These are phyloP conservation scores for Malus sieversii DNA, from an alignment of 306 rosid species.

Conservation along the genomic window DNA sequence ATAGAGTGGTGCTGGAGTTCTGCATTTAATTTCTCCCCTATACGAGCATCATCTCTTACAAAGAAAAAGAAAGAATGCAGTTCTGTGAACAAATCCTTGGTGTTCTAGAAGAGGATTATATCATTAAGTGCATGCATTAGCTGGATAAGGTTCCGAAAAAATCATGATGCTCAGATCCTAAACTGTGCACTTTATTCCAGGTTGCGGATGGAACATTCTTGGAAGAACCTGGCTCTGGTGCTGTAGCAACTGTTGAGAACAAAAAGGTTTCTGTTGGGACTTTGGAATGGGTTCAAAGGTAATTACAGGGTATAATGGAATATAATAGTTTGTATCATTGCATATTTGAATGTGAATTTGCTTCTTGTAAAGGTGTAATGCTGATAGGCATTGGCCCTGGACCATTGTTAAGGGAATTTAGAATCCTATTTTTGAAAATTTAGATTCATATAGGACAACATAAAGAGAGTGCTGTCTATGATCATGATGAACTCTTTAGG, in stretches of 20 bases:
- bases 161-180: not conserved
- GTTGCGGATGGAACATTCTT: conserved; percentile 74
- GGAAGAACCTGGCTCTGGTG: conserved; percentile 99
- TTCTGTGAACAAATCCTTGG: not conserved
- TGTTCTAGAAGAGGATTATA: not conserved
- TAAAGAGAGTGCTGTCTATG: not conserved
- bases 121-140: not conserved
- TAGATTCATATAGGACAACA: not conserved
- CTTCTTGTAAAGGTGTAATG: not conserved
- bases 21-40: not conserved
- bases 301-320: not conserved
- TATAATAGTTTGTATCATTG: not conserved
- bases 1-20: not conserved
- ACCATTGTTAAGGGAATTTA: not conserved
- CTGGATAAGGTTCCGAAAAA: not conserved
- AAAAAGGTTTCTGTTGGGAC: conserved; percentile 82
- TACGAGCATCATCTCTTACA: not conserved
- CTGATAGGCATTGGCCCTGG: not conserved
- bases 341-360: not conserved
- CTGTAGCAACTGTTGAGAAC: conserved; percentile 63
- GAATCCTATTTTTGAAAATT: not conserved
- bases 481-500: not conserved
- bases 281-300: conserved; percentile 88
- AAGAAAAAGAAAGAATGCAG: not conserved
- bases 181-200: conserved; percentile 19